phyloP scores from a whole-genome alignment of 345 rosid genomes.

The Brassica juncea region DNA sequence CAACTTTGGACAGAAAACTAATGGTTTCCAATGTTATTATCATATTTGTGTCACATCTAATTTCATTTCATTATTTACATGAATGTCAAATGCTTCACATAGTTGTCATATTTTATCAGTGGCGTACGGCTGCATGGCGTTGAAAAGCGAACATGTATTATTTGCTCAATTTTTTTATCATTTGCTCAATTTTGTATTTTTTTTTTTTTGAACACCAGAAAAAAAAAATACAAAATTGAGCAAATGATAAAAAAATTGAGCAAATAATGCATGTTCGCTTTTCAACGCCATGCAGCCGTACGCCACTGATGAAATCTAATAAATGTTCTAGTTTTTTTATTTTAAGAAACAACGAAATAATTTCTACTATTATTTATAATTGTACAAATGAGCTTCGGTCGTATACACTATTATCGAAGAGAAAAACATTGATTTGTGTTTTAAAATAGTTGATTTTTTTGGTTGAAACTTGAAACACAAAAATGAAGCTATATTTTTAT shows the following conservation, averaged over 20 bases:
- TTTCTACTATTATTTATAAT: background rate
- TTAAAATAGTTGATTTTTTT: no score
- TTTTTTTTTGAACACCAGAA: no score
- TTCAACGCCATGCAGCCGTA: background rate
- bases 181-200: no score
- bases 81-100: constrained; percentile 33
- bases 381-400: background rate
- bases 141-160: background rate
- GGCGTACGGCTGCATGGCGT: background rate
- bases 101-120: constrained; percentile 18
- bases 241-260: background rate
- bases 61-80: constrained; percentile 4
- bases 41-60: constrained; percentile 9
- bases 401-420: background rate
- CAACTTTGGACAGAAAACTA: constrained; percentile 27
- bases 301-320: background rate
- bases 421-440: background rate
- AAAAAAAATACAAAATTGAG: no score
- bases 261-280: background rate
- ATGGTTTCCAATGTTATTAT: constrained; percentile 12
- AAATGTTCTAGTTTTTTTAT: background rate
- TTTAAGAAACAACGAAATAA: background rate
- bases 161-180: background rate
- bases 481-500: no score
- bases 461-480: no score